Evolutionary conservation across 2,329 filamentous ascomycete species (phyloP).

Genomic region (Colletotrichum eremochloae): DNA sequence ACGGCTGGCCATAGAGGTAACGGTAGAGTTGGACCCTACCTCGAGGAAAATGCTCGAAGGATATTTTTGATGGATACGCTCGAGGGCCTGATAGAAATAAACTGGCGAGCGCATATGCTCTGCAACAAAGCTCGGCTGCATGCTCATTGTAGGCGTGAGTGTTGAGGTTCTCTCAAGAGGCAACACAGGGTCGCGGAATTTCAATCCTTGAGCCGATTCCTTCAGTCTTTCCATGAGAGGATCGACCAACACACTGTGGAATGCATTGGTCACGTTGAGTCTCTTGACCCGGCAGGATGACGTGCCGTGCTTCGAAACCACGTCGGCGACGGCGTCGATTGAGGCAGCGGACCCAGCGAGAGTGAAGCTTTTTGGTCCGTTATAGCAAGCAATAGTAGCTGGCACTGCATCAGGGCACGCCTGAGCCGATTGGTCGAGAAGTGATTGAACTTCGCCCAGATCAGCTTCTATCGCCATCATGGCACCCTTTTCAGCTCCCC

Average conservation of each 20-base stretch:
- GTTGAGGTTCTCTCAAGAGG: conserved; percentile 11
- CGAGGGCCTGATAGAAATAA: conserved; percentile 58
- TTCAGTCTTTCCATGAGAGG: conserved; percentile 47
- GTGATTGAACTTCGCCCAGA: conserved; percentile 15
- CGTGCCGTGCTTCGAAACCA: background rate
- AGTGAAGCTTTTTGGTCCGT: conserved; percentile 57
- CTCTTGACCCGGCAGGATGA: conserved; percentile 50
- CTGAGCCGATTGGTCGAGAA: background rate
- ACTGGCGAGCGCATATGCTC: conserved; percentile 60
- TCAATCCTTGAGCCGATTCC: conserved; percentile 43
- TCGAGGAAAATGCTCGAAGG: conserved; percentile 54
- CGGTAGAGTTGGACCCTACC: conserved; percentile 55
- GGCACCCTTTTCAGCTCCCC: conserved; percentile 53
- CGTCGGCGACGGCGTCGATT: conserved; percentile 48
- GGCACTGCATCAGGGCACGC: conserved; percentile 38
- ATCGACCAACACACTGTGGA: conserved; percentile 60
- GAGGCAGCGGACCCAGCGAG: conserved; percentile 54
- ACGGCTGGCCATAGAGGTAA: conserved; percentile 51
- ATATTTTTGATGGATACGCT: conserved; percentile 51
- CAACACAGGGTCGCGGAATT: conserved; percentile 1
- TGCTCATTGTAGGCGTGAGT: no score
- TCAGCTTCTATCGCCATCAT: conserved; percentile 57
- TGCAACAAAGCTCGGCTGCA: conserved; percentile 44
- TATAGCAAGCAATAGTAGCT: conserved; percentile 61
- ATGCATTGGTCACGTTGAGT: conserved; percentile 61